Evolutionary conservation across 2,329 filamentous ascomycete species (phyloP), one percentile per base, ranked within the genome.

Genomic region (Pseudopithomyces chartarum): DNA sequence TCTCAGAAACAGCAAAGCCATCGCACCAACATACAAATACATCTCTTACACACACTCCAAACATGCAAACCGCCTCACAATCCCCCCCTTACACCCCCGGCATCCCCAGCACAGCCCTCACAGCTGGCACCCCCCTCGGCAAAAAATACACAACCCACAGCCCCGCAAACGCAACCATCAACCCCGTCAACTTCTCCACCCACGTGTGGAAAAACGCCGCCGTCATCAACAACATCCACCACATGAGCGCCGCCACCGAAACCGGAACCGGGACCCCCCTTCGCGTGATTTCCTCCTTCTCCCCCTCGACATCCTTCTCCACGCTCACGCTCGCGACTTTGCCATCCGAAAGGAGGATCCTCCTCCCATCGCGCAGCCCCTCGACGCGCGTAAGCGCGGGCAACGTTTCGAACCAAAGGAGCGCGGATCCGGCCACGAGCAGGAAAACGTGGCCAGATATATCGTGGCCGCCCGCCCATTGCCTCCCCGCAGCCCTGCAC

Each of bases 171-270:
- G 80, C 81, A 20, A 82, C 79, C n/a, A 80, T 20, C 50, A 82
- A 64, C 0, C 80, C 81, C 15, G 80, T 82, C 50, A 81, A 79
- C 89, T 98, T 99, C 80, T 99, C 95, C 68, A 96, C 88, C 93
- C 94, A 98, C 0, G 95, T 99, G 76, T 99, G 95, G 71, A 99
- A 99, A 82, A 94, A 99, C 38, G 96, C 93, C 2, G 93, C 93
- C 39, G 95, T 99, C 95, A 99, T 99, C 59, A 98, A 82, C 73
- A 99, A 77, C 95, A 99, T 99, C 91, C 95, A 98, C 80, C 88
- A 85, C 70, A 89, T 91, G 70, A 97, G 68, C 0, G 77, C 87
- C 17, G 90, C 84, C 23, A 97, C 86, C 0, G 71, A 73, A 73
- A 84, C 65, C 79, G 64, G 68, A 78, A 77, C 60, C 87, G 45